Percentiles rank a stretch among this genome's conserved stretches.
Conservation (phyloP, 23 red algal species). For the Gracilaria domingensis region DNA sequence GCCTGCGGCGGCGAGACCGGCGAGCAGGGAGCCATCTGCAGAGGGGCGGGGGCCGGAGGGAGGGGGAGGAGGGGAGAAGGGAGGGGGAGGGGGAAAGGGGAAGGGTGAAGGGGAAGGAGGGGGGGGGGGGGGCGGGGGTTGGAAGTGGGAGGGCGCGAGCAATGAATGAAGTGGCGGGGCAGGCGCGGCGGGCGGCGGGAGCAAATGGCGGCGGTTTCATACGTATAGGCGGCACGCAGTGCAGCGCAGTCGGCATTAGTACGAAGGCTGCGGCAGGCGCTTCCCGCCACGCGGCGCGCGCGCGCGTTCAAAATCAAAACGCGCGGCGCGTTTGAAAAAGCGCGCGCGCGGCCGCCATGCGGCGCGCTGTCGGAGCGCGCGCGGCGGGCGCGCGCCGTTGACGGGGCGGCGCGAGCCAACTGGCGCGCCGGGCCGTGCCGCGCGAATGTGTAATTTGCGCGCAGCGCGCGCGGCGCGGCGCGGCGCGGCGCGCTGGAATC, state of each 20-base stretch:
- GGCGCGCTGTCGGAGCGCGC: constrained; percentile 18
- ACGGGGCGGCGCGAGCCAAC: background rate
- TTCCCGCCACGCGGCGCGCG: constrained; percentile 21
- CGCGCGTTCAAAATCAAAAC: constrained; percentile 26
- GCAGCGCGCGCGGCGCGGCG: background rate
- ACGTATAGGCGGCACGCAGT: background rate
- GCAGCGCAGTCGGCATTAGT: constrained; percentile 26
- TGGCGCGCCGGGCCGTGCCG: constrained; percentile 6
- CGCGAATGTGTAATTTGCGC: background rate
- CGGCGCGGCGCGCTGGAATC: background rate
- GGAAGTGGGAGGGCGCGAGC: background rate
- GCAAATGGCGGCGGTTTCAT: background rate
- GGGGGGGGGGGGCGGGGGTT: background rate
- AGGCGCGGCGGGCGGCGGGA: background rate
- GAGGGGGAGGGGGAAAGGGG: background rate
- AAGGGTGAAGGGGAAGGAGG: background rate
- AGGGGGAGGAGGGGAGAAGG: background rate
- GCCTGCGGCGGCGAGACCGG: constrained; percentile 38
- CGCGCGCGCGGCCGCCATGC: background rate
- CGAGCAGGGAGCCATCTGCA: constrained; percentile 20
- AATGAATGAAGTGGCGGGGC: background rate
- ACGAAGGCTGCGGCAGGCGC: constrained; percentile 21
- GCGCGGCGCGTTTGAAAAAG: background rate
- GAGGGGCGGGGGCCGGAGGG: background rate
- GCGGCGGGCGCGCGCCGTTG: background rate